Percentiles rank a stretch among this genome's conserved stretches.
Evolutionary conservation across 1,139 yeast genomes (phyloP).

Genomic region (Yamadazyma jaroonii): DNA sequence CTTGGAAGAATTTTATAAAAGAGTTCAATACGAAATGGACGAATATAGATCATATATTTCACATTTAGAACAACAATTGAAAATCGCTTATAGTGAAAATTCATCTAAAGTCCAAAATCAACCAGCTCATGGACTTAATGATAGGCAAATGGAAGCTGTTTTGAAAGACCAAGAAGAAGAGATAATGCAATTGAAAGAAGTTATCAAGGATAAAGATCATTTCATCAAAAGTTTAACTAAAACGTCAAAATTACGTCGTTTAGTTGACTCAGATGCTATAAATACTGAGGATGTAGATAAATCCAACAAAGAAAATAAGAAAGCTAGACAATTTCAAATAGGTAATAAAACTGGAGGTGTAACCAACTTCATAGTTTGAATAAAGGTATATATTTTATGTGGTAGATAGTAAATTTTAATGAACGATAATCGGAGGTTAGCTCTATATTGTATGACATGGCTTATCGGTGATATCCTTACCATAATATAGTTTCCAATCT

Average conservation of each 20-base stretch:
- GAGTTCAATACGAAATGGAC: conserved; percentile 49
- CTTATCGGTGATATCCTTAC: conserved; percentile 64
- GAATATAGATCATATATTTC: conserved; percentile 62
- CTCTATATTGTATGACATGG: conserved; percentile 18
- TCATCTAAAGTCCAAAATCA: conserved; percentile 1
- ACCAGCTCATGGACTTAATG: conserved; percentile 12
- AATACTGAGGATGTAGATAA: conserved; percentile 13
- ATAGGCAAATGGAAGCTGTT: conserved; percentile 14
- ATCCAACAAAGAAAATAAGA: conserved; percentile 10
- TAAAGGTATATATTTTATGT: background rate
- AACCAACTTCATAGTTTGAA: conserved; percentile 15
- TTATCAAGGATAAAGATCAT: conserved; percentile 67
- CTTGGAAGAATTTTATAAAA: conserved; percentile 45
- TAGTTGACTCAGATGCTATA: conserved; percentile 35
- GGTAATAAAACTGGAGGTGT: conserved; percentile 11
- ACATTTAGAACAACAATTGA: conserved; percentile 60
- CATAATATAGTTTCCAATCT: conserved; percentile 66
- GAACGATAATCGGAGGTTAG: too few relatives aligned
- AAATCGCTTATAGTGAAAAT: conserved; percentile 22
- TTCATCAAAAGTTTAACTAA: conserved; percentile 73
- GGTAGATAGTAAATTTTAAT: background rate
- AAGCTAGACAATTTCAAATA: conserved; percentile 12
- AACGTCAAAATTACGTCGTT: conserved; percentile 50
- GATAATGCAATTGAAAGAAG: conserved; percentile 59
- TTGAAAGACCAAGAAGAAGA: conserved; percentile 69